Evolutionary conservation across 441 rosid genomes (phyloP).

Genomic region (Raphanus hybrid): DNA sequence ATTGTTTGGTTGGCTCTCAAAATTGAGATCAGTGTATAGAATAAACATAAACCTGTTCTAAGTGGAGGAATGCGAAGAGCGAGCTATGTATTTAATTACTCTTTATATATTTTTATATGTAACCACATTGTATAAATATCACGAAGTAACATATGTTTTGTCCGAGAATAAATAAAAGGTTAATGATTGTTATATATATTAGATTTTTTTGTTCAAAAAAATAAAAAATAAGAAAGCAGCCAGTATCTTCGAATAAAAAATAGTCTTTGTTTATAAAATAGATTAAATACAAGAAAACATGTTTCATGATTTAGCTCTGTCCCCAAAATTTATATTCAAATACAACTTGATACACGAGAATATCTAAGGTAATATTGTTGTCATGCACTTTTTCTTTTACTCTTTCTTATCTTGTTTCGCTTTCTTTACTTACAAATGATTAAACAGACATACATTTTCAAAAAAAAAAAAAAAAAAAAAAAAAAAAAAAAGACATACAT

Average conservation of each 20-base stretch:
- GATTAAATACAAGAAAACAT: too few relatives aligned
- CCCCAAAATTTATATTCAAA: too few relatives aligned
- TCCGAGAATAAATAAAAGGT: background rate
- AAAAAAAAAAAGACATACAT: too few relatives aligned
- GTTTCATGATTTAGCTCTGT: background rate
- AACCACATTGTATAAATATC: background rate
- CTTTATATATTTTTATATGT: background rate
- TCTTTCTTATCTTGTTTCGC: background rate
- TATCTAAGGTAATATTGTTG: background rate
- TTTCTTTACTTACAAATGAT: background rate
- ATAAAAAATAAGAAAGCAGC: conserved; percentile 3
- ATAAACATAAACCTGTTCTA: background rate
- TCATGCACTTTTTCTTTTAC: background rate
- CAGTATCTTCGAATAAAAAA: background rate
- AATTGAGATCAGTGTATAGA: background rate
- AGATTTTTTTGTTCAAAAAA: too few relatives aligned
- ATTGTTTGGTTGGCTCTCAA: background rate
- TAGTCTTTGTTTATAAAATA: too few relatives aligned
- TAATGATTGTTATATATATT: background rate
- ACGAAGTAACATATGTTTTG: too few relatives aligned
- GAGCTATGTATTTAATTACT: background rate
- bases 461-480: too few relatives aligned
- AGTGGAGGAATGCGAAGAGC: background rate
- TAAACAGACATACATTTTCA: background rate
- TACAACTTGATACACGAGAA: background rate